Conservation (phyloP, 2,329 filamentous ascomycete genomes). For the Aureobasidium sp. region DNA sequence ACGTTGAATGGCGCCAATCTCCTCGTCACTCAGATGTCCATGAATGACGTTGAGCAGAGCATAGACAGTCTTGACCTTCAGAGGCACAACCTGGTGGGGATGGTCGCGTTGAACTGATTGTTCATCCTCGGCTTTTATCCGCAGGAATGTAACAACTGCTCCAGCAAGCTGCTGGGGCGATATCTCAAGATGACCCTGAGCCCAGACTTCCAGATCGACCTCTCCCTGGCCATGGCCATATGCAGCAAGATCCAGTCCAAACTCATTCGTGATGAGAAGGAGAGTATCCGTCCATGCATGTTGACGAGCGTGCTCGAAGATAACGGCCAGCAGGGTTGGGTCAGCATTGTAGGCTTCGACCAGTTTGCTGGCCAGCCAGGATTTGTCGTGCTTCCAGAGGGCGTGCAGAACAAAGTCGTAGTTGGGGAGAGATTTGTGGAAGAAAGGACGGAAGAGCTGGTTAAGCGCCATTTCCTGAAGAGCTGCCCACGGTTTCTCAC, state of each 20-base stretch:
- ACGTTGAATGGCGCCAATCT: constrained; percentile 73
- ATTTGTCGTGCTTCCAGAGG: constrained; percentile 81
- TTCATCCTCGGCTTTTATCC: constrained; percentile 78
- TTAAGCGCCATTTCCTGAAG: constrained; percentile 68
- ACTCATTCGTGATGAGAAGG: constrained; percentile 68
- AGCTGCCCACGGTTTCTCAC: constrained; percentile 67
- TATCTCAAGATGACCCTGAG: constrained; percentile 53
- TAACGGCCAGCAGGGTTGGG: constrained; percentile 57
- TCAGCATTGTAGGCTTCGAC: constrained; percentile 66
- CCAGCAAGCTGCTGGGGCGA: constrained; percentile 52
- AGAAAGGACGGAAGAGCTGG: constrained; percentile 73
- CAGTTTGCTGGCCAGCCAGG: constrained; percentile 76
- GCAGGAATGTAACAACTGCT: constrained; percentile 69
- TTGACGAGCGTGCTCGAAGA: constrained; percentile 71
- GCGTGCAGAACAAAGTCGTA: constrained; percentile 87
- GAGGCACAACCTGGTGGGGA: constrained; percentile 59
- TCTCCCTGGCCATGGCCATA: constrained; percentile 71
- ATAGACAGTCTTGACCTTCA: constrained; percentile 73
- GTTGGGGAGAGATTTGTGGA: constrained; percentile 67
- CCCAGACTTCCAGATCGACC: constrained; percentile 77
- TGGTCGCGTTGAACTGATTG: constrained; percentile 65
- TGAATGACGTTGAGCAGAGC: constrained; percentile 68
- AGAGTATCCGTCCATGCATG: constrained; percentile 80
- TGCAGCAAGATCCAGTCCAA: constrained; percentile 80
- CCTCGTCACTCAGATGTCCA: constrained; percentile 52